phyloP scores from a whole-genome alignment of 805 yeast genomes.

The Hanseniaspora vineae region DNA sequence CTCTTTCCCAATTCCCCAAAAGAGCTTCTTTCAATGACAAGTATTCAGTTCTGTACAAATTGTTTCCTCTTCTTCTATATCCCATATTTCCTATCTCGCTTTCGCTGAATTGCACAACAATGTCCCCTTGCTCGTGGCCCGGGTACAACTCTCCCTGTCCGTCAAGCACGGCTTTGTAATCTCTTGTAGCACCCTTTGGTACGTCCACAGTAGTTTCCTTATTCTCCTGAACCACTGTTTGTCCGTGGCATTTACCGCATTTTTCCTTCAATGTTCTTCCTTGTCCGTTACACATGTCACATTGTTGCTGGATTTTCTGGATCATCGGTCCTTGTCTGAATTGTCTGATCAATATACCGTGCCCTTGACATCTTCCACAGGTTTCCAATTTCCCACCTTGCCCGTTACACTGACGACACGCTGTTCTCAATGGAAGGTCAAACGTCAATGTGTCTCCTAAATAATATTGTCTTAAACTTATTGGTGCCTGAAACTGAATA shows the following conservation, averaged over 20 bases:
- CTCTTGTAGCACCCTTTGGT: constrained; percentile 58
- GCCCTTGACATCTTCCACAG: constrained; percentile 65
- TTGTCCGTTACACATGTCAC: constrained; percentile 70
- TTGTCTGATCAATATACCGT: constrained; percentile 51
- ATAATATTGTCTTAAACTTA: constrained; percentile 55
- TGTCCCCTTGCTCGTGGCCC: constrained; percentile 71
- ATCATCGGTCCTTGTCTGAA: constrained; percentile 82
- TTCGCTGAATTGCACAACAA: constrained; percentile 51
- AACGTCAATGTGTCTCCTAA: constrained; percentile 55
- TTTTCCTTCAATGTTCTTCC: constrained; percentile 54
- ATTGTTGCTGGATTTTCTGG: constrained; percentile 67
- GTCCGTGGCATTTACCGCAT: constrained; percentile 64
- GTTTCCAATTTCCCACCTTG: constrained; percentile 59
- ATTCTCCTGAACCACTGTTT: constrained; percentile 41
- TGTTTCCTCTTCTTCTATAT: constrained; percentile 63
- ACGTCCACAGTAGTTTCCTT: constrained; percentile 51
- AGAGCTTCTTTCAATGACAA: constrained; percentile 60
- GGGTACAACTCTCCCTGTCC: constrained; percentile 84
- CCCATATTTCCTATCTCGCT: constrained; percentile 46
- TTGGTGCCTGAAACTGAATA: constrained; percentile 40
- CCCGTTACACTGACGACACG: constrained; percentile 72
- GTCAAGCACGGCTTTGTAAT: constrained; percentile 40
- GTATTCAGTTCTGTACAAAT: constrained; percentile 72
- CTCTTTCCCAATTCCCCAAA: constrained; percentile 69
- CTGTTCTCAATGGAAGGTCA: constrained; percentile 51